These are phyloP conservation scores for Cytospora piceae DNA, from an alignment of 2,329 filamentous ascomycete species.

Conservation along the genomic window DNA sequence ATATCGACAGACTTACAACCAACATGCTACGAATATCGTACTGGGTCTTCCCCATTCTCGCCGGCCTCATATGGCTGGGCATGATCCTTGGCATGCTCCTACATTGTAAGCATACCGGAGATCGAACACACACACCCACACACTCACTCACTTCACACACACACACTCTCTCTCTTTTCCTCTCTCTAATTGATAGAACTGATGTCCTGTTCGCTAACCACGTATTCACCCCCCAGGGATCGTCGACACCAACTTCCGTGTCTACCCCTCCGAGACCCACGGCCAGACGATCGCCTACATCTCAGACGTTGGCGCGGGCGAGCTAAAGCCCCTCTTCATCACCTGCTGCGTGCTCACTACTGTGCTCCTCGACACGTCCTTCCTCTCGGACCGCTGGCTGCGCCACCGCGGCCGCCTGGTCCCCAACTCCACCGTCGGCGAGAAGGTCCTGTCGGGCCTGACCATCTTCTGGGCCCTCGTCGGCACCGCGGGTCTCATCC, in stretches of 20 bases:
- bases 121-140: background rate
- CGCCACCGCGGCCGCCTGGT: conserved; percentile 79
- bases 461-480: conserved; percentile 71
- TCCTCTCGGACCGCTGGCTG: conserved; percentile 82
- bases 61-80: conserved; percentile 65
- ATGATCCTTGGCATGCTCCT: conserved; percentile 72
- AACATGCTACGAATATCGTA: conserved; percentile 36
- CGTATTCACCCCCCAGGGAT: conserved; percentile 42
- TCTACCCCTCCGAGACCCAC: conserved; percentile 63
- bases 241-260: conserved; percentile 54
- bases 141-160: no score
- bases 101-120: conserved; percentile 51
- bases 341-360: conserved; percentile 72
- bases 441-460: conserved; percentile 65
- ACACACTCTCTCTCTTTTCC: no score
- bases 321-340: conserved; percentile 79
- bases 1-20: background rate
- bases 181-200: no score
- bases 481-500: conserved; percentile 79
- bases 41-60: conserved; percentile 67
- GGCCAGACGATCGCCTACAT: conserved; percentile 71
- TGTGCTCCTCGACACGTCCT: conserved; percentile 78
- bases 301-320: conserved; percentile 64
- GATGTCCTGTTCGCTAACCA: background rate
- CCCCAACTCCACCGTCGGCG: conserved; percentile 66